Conservation (phyloP, 2,329 filamentous ascomycete species). For the Nigrospora oryzae region DNA sequence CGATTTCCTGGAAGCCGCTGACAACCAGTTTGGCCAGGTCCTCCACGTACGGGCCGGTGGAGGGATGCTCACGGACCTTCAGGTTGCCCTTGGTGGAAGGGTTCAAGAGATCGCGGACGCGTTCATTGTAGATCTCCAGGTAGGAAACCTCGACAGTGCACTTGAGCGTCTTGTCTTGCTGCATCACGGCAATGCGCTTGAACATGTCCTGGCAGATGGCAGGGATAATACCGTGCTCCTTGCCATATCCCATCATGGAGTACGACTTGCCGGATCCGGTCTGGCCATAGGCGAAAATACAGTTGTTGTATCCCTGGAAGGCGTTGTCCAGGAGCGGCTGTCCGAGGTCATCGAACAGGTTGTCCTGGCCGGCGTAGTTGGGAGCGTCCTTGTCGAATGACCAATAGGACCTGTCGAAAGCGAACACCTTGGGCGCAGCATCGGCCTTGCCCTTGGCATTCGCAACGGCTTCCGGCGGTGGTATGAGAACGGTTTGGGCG, state of each 20-base stretch:
- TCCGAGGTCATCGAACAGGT: slow-evolving; percentile 82
- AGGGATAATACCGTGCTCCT: slow-evolving; percentile 91
- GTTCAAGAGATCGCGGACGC: slow-evolving; percentile 90
- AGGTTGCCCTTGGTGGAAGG: slow-evolving; percentile 92
- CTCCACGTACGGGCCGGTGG: slow-evolving; percentile 95
- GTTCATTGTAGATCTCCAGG: slow-evolving; percentile 97
- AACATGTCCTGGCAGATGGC: slow-evolving; percentile 99
- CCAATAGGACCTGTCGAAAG: slow-evolving; percentile 97
- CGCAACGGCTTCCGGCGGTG: slow-evolving; percentile 55
- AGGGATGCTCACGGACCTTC: slow-evolving; percentile 95
- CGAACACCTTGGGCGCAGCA: slow-evolving; percentile 73
- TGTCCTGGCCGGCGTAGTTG: slow-evolving; percentile 83
- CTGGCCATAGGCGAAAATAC: slow-evolving; percentile 98
- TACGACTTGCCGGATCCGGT: slow-evolving; percentile 98
- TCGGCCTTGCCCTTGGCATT: slow-evolving; percentile 60
- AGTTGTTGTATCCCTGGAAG: slow-evolving; percentile 98
- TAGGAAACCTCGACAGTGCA: slow-evolving; percentile 98
- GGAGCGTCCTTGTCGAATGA: slow-evolving; percentile 78
- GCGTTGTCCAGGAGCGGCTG: slow-evolving; percentile 92
- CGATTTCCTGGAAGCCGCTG: slow-evolving; percentile 88
- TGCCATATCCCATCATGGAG: slow-evolving; percentile 99
- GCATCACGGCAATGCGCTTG: slow-evolving; percentile 64
- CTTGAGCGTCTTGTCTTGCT: slow-evolving; percentile 65
- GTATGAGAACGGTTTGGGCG: slow-evolving; percentile 77
- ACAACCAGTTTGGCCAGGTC: slow-evolving; percentile 94